Conservation (phyloP, 495 filamentous ascomycete genomes). For the Aspergillus incahuasiensis region DNA sequence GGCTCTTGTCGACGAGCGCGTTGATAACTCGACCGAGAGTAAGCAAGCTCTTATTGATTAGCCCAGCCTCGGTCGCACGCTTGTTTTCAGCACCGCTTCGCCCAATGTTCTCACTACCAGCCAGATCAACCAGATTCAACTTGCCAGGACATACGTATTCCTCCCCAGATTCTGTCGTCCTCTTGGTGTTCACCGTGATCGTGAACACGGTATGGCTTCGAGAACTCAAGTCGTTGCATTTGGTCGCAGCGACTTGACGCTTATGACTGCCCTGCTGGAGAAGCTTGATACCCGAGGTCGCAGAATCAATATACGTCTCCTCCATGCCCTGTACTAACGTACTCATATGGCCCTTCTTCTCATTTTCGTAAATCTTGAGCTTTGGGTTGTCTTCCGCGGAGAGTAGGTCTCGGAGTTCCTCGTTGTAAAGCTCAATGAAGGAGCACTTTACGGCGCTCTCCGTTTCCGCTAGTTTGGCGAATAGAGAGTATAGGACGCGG, state of each 20-base stretch:
- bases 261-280: slow-evolving; percentile 88
- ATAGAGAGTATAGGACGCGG: slow-evolving; percentile 78
- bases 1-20: slow-evolving; percentile 83
- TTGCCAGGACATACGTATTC: slow-evolving; percentile 93
- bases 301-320: slow-evolving; percentile 83
- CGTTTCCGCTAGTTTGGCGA: slow-evolving; percentile 74
- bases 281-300: slow-evolving; percentile 77
- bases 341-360: slow-evolving; percentile 69
- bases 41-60: slow-evolving; percentile 96
- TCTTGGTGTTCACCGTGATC: slow-evolving; percentile 82
- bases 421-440: slow-evolving; percentile 97
- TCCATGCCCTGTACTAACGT: slow-evolving; percentile 97
- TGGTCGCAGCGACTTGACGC: slow-evolving; percentile 93
- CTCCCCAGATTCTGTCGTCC: slow-evolving; percentile 73
- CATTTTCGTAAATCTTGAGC: slow-evolving; percentile 94
- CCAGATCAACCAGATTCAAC: slow-evolving; percentile 92
- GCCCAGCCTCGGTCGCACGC: slow-evolving; percentile 85
- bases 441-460: slow-evolving; percentile 95
- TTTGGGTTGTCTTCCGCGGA: slow-evolving; percentile 75
- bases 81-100: slow-evolving; percentile 97
- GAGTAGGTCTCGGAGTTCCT: slow-evolving; percentile 87
- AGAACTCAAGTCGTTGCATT: slow-evolving; percentile 95
- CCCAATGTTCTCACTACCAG: slow-evolving; percentile 96
- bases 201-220: slow-evolving; percentile 97
- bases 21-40: slow-evolving; percentile 97